These are phyloP conservation scores for Cyclotella atomus DNA, from an alignment of 108 stramenopile species.

Conservation along the genomic window DNA sequence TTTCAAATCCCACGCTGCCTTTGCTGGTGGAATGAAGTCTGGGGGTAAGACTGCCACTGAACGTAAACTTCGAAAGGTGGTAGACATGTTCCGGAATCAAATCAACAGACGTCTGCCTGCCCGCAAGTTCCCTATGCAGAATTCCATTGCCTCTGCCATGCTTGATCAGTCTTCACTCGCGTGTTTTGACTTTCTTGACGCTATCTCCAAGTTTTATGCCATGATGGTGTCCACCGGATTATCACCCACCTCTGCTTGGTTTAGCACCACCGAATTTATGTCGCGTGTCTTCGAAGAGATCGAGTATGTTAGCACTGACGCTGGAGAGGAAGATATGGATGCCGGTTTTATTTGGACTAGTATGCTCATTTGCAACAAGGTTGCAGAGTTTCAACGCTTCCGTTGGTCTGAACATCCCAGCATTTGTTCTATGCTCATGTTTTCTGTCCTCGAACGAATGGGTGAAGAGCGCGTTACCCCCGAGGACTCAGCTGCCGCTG, in stretches of 20 bases:
- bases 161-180: not conserved
- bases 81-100: not conserved
- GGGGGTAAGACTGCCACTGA: not conserved
- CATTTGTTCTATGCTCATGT: not conserved
- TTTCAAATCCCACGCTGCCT: not conserved
- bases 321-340: not conserved
- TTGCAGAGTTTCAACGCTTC: not conserved
- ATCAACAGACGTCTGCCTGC: not conserved
- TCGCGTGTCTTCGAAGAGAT: not conserved
- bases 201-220: not conserved
- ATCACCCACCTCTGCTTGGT: not conserved
- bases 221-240: not conserved
- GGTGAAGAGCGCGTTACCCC: not conserved
- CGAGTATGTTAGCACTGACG: not conserved
- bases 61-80: conserved; percentile 1
- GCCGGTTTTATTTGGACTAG: conserved; percentile 6
- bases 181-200: not conserved
- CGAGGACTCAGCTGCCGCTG: not conserved
- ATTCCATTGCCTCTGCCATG: not conserved
- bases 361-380: conserved; percentile 2
- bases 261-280: not conserved
- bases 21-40: not conserved
- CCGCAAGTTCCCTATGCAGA: conserved; percentile 2
- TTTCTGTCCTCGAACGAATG: not conserved
- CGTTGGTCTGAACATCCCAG: not conserved